A percentile compares a stretch with the other conserved stretches of the same genome.
Evolutionary conservation across 225 moss, liverwort and hornwort species (phyloP).

Genomic region (Physcomitrium patens): DNA sequence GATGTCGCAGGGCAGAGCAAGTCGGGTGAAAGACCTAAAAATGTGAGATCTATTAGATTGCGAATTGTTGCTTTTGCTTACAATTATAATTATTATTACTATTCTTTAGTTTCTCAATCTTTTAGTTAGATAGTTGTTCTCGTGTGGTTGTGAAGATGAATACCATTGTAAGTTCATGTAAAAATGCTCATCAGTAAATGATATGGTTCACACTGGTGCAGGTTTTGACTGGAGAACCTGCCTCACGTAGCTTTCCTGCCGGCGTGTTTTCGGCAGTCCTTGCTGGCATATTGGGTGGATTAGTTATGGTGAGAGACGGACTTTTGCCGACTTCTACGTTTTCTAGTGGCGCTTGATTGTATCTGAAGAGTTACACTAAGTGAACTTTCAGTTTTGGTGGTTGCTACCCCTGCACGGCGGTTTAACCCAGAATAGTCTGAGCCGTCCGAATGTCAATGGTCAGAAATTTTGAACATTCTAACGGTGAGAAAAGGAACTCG

Average conservation of each 20-base stretch:
- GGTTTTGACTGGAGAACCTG: conserved; percentile 36
- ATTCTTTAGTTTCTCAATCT: not conserved
- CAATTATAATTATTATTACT: too few relatives aligned
- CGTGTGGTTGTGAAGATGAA: not conserved
- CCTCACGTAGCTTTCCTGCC: conserved; percentile 51
- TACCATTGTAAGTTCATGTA: not conserved
- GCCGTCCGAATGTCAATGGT: too few relatives aligned
- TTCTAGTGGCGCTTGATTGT: conserved; percentile 7
- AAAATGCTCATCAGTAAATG: conserved; percentile 4
- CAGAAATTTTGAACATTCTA: too few relatives aligned
- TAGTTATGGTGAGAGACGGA: conserved; percentile 57
- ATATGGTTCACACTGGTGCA: conserved; percentile 21
- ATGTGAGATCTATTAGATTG: conserved; percentile 46
- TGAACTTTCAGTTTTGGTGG: not conserved
- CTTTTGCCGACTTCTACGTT: conserved; percentile 4
- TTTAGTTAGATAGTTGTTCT: conserved; percentile 21
- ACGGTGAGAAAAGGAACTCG: too few relatives aligned
- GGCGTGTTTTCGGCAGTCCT: conserved; percentile 69
- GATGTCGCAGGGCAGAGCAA: conserved; percentile 51
- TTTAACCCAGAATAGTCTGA: too few relatives aligned
- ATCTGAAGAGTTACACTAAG: conserved; percentile 4
- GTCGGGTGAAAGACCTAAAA: conserved; percentile 38
- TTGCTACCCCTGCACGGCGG: not conserved
- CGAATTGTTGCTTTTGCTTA: conserved; percentile 13
- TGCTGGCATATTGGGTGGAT: conserved; percentile 64